phyloP scores from a whole-genome alignment of 371 early-diverging fungal genomes.

The Globomyces sp. region DNA sequence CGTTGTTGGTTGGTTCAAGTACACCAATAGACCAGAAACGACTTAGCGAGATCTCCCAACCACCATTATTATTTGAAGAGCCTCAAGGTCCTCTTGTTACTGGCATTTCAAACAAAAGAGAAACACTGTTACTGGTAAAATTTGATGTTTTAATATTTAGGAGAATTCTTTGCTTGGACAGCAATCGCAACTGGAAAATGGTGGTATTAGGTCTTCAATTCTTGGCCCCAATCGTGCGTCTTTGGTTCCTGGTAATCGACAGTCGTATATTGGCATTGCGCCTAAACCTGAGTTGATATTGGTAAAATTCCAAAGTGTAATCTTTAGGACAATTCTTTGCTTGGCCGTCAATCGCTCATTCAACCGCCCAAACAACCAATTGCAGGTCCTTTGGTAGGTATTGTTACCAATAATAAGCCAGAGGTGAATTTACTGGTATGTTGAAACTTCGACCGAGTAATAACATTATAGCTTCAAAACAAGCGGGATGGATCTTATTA shows the following conservation, averaged over 20 bases:
- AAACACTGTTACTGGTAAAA: neutral
- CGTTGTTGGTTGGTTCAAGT: neutral
- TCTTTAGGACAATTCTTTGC: neutral
- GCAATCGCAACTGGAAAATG: neutral
- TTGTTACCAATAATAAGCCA: neutral
- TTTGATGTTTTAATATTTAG: conserved; percentile 4
- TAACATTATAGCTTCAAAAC: neutral
- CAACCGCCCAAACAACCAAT: neutral
- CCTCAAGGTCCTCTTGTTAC: too few species aligned
- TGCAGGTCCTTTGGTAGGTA: conserved; percentile 9
- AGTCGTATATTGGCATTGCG: neutral
- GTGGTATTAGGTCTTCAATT: neutral
- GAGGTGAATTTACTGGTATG: conserved; percentile 6
- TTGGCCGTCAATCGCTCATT: neutral
- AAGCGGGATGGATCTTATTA: neutral
- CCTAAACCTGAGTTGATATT: conserved; percentile 9
- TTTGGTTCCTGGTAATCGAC: neutral
- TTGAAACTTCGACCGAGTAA: too few species aligned
- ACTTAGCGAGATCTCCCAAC: neutral
- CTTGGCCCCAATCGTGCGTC: neutral
- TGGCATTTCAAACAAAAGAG: neutral
- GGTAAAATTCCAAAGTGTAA: conserved; percentile 1
- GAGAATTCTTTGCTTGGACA: conserved; percentile 7
- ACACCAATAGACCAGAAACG: neutral
- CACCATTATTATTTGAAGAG: conserved; percentile 2